Evolutionary conservation across 257 asterid species (phyloP).

Genomic region (Catharanthus roseus): DNA sequence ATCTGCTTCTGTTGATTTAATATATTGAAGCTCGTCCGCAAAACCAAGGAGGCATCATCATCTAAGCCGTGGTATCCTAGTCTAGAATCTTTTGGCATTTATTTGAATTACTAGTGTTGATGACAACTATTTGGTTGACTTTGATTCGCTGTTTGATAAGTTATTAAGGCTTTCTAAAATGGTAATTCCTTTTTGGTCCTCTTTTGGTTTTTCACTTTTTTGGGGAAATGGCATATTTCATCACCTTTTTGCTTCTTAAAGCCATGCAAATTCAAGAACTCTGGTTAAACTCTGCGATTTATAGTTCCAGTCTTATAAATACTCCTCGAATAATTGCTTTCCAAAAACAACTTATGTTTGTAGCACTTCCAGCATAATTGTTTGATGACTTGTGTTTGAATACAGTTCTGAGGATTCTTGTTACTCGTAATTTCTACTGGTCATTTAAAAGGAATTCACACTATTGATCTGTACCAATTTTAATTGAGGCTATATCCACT

Average conservation of each 20-base stretch:
- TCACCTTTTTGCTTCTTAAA: conserved; percentile 1
- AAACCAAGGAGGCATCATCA: neutral
- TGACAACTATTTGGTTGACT: neutral
- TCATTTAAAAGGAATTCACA: neutral
- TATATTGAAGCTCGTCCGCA: neutral
- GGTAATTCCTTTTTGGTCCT: no score
- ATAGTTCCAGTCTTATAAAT: neutral
- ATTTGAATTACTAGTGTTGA: neutral
- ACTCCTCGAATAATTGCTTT: neutral
- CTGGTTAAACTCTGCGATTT: neutral
- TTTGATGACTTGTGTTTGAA: neutral
- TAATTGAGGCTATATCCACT: neutral
- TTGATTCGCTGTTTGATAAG: neutral
- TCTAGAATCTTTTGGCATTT: neutral
- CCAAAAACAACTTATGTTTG: neutral
- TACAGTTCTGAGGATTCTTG: neutral
- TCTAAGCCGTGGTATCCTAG: neutral
- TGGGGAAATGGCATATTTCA: neutral
- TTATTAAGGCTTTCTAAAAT: neutral
- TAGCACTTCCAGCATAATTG: neutral
- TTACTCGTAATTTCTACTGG: neutral
- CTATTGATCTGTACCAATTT: neutral
- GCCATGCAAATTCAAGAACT: neutral
- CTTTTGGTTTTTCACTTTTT: neutral
- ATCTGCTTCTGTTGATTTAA: neutral